phyloP scores from a whole-genome alignment of 2,329 filamentous ascomycete species.

The Hymenoscyphus occultus region DNA sequence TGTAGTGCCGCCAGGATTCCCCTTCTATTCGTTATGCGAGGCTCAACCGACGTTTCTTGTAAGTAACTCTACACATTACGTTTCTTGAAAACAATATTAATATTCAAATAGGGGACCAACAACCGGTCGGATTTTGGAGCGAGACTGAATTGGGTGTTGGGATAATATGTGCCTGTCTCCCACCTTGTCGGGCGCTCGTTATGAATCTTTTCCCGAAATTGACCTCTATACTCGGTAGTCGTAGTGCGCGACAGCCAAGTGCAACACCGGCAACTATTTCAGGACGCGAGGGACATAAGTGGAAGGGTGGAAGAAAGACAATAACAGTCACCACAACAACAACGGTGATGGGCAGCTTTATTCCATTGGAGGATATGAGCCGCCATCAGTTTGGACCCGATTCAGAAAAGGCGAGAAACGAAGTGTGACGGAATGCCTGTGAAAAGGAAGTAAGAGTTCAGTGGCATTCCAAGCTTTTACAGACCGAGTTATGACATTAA shows the following conservation, averaged over 20 bases:
- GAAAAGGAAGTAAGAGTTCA: no score
- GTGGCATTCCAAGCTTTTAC: no score
- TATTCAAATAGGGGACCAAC: background rate
- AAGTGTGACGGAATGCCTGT: background rate
- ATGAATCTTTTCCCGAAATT: background rate
- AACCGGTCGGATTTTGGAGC: background rate
- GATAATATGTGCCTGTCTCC: background rate
- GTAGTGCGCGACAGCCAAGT: background rate
- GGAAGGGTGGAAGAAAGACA: background rate
- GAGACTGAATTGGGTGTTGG: background rate
- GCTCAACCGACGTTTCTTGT: conserved; percentile 18
- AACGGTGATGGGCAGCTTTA: background rate
- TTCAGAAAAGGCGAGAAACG: background rate
- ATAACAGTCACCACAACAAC: background rate
- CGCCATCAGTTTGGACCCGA: background rate
- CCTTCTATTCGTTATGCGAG: conserved; percentile 9
- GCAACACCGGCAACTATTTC: background rate
- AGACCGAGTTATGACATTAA: no score
- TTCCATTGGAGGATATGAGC: background rate
- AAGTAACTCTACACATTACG: conserved; percentile 1
- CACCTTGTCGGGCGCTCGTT: background rate
- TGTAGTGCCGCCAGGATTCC: conserved; percentile 15
- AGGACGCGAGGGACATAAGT: background rate
- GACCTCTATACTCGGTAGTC: background rate
- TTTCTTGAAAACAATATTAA: background rate